Percentiles rank a stretch among this genome's conserved stretches.
Evolutionary conservation across 257 asterid genomes (phyloP).

Genomic region (Solanum peruvianum): DNA sequence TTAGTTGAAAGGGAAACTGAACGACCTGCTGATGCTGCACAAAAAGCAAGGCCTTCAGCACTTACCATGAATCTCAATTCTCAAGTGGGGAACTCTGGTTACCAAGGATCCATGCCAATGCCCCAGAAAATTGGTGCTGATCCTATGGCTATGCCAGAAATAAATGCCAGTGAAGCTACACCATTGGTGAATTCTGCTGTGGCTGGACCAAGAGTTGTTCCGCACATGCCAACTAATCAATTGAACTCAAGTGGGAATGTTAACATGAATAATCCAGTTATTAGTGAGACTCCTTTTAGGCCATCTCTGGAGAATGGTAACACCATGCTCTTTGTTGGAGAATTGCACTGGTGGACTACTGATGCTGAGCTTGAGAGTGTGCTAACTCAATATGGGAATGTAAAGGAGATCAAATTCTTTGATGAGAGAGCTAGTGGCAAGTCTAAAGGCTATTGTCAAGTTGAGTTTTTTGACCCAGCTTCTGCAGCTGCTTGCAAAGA

Average conservation of each 20-base stretch:
- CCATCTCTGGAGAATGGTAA: conserved; percentile 57
- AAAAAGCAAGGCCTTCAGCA: conserved; percentile 26
- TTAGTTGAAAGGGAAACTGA: conserved; percentile 18
- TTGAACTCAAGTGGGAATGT: conserved; percentile 21
- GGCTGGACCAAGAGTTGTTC: conserved; percentile 37
- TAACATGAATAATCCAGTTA: conserved; percentile 29
- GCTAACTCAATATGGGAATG: conserved; percentile 29
- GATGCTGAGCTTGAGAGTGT: conserved; percentile 47
- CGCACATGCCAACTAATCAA: conserved; percentile 30
- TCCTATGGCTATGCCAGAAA: conserved; percentile 22
- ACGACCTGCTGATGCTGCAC: conserved; percentile 28
- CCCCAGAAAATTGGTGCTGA: conserved; percentile 32
- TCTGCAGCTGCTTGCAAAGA: conserved; percentile 48
- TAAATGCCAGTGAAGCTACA: conserved; percentile 29
- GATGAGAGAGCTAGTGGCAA: conserved; percentile 60
- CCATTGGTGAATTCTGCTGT: conserved; percentile 24
- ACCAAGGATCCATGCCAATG: conserved; percentile 31
- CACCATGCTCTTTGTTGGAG: conserved; percentile 44
- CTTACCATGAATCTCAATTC: conserved; percentile 22
- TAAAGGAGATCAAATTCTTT: conserved; percentile 44
- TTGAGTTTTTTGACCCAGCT: conserved; percentile 33
- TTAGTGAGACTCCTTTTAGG: conserved; percentile 38
- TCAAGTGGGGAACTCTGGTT: conserved; percentile 41
- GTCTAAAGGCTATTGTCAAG: conserved; percentile 55
- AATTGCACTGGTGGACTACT: conserved; percentile 58